Evolutionary conservation across 1,284 basidiomycete genomes (phyloP), one percentile per base, ranked within the genome.

Genomic region (Phlebopus sp.): DNA sequence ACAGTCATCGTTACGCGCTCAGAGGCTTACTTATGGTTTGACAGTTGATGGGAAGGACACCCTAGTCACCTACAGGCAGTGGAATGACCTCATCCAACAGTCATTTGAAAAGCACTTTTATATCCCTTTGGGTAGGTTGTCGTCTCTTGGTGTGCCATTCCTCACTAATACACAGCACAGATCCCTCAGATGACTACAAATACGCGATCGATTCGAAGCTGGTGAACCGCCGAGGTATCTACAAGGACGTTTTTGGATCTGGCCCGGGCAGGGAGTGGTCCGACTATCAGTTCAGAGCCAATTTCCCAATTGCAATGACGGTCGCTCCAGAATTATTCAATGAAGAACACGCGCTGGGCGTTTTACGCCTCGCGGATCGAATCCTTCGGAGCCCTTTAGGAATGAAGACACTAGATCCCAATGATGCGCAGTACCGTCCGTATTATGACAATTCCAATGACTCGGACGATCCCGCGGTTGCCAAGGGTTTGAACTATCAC

Each of bases 231-330:
- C 80, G 96, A 41, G 96, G 96, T 4, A 96, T 98, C 66, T 99
- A 99, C 79, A 99, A 99, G 75, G 96, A 99, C 62, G 93, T 98
- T 5, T 91, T 89, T 58, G 92, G 93, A 31, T 93, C 94, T 14
- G 91, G 91, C 1, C 63, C 75, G 44, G 88, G 86, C 11, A 81
- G 91, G 47, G 92, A 94, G 68, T 97, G 93, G 88, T 91, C 92
- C 6, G 95, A 99, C 70, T 99, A 99, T 67, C 96, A 98, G 69
- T 79, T 95, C 58, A 81, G 92, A 50, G 82, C 85, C 60, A 97
- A 97, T 71, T 96, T 94, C 75, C 84, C 91, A 3, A 90, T 98
- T 54, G 92, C 96, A 1, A 98, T 98, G 96, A 82, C 89, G 5
- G 94, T 98, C 31, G 96, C 96, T 1, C 96, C 96, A 6, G 96